These are phyloP conservation scores for Flaveria trinervia DNA, from an alignment of 129 eudicot genomes.

Conservation along the genomic window DNA sequence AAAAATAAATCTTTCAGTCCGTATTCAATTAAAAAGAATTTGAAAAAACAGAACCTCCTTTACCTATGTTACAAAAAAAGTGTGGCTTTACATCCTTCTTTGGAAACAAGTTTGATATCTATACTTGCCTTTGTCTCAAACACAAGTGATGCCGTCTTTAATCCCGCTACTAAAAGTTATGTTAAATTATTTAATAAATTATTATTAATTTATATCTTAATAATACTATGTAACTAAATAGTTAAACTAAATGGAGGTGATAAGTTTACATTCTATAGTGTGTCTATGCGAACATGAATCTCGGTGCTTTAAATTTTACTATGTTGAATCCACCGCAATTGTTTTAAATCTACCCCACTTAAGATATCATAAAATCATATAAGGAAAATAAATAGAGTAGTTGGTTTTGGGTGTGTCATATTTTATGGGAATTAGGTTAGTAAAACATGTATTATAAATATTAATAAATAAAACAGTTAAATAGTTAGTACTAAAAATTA, in stretches of 20 bases:
- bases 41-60: neutral
- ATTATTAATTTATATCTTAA: neutral
- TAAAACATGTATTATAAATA: no score
- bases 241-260: neutral
- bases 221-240: neutral
- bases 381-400: neutral
- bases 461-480: no score
- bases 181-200: neutral
- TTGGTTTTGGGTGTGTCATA: neutral
- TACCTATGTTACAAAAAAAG: neutral
- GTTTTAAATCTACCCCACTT: neutral
- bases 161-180: neutral
- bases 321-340: neutral
- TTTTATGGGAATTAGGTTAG: no score
- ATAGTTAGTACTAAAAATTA: no score
- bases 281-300: neutral
- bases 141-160: conserved; percentile 28
- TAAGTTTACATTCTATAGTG: no score
- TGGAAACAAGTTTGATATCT: conserved; percentile 32
- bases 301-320: neutral
- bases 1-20: neutral
- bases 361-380: neutral
- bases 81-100: neutral
- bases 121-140: conserved; percentile 30
- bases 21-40: neutral